These are phyloP conservation scores for Corrigiola litoralis DNA, from an alignment of 179 eudicot species.

Conservation along the genomic window DNA sequence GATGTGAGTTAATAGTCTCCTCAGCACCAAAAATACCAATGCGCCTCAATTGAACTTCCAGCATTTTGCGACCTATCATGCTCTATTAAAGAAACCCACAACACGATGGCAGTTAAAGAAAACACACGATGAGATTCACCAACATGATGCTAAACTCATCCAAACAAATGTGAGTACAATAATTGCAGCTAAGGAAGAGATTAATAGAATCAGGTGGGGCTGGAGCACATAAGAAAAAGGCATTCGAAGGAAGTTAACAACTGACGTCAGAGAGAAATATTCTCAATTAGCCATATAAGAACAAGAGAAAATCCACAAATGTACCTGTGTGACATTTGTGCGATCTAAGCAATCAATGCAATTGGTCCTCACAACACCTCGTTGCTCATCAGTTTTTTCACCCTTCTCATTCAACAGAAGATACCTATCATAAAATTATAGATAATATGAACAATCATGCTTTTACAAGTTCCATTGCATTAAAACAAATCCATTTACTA, in stretches of 20 bases:
- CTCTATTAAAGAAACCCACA: conserved; percentile 46
- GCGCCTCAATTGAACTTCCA: conserved; percentile 81
- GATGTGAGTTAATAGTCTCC: conserved; percentile 73
- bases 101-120: neutral
- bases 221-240: neutral
- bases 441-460: neutral
- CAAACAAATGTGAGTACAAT: neutral
- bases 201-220: neutral
- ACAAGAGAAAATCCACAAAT: neutral
- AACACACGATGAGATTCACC: neutral
- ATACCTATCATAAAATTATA: conserved; percentile 49
- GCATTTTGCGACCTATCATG: conserved; percentile 89
- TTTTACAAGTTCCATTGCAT: neutral
- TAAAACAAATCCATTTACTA: too few species aligned
- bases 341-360: conserved; percentile 98
- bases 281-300: neutral
- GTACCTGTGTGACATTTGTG: conserved; percentile 96
- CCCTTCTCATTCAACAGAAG: conserved; percentile 75
- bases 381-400: conserved; percentile 76
- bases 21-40: conserved; percentile 81
- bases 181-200: neutral
- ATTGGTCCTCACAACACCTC: conserved; percentile 84
- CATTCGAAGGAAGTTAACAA: neutral
- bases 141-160: neutral
- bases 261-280: neutral